Evolutionary conservation across 169 alveolate genomes (phyloP).

Genomic region (Ichthyophthirius multifiliis): DNA sequence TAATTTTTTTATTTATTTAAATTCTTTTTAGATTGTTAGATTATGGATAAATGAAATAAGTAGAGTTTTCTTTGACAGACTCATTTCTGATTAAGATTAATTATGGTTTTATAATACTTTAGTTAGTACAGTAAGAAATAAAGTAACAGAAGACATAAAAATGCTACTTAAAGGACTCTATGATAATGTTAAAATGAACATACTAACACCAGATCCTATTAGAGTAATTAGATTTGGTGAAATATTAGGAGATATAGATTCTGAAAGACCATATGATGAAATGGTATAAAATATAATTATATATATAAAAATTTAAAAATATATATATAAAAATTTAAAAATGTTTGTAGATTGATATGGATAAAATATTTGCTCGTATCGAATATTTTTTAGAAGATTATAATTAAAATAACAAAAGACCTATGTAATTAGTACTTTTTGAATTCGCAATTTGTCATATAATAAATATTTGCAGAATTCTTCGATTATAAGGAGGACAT

Average conservation of each 20-base stretch:
- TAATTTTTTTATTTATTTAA: not conserved
- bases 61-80: constrained; percentile 67
- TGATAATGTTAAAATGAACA: constrained; percentile 20
- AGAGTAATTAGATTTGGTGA: constrained; percentile 54
- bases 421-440: constrained; percentile 69
- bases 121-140: constrained; percentile 29
- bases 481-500: constrained; percentile 68
- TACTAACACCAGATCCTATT: constrained; percentile 12
- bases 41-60: constrained; percentile 71
- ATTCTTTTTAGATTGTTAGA: constrained; percentile 46
- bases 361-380: constrained; percentile 39
- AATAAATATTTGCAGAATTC: constrained; percentile 62
- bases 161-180: constrained; percentile 21
- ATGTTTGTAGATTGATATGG: not conserved
- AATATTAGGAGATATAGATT: constrained; percentile 50
- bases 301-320: constrained; percentile 25
- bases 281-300: constrained; percentile 45
- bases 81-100: constrained; percentile 46
- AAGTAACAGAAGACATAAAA: constrained; percentile 56
- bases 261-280: constrained; percentile 61
- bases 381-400: constrained; percentile 58
- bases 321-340: too few relatives aligned
- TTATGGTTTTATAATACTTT: constrained; percentile 30
- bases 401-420: constrained; percentile 69
- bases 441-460: constrained; percentile 70